Evolutionary conservation across 208 protist species (phyloP), one percentile per base, ranked within the genome.

Genomic region (Strigomonas culicis): DNA sequence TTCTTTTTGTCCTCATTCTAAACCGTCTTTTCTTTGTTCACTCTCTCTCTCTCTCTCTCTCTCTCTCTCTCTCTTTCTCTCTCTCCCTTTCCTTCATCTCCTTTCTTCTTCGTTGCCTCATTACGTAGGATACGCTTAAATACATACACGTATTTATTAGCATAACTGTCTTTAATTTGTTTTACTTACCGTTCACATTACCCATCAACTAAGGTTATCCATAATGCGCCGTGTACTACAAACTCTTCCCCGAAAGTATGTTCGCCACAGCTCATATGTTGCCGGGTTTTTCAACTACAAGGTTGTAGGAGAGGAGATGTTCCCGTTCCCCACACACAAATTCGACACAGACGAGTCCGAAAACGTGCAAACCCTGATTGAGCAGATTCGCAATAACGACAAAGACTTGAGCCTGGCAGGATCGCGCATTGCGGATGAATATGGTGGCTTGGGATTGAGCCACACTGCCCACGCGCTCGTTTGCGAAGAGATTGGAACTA

Each of bases 211-310:
- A 58, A 39, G 17, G 10, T 24, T 4, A 10, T 3, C n/a, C 4
- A 46, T 4, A 39, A 88, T 88, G 82, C 74, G 78, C 11, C 78
- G 78, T 28, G 3, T 83, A 39, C 34, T 80, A 41, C 56, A 66
- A 13, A 62, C 46, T 11, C 59, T 66, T 11, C 44, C 51, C 13
- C 28, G 46, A 57, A 59, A 59, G 36, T 76, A 73, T 34, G 63
- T 63, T 10, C 75, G 84, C 30, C 74, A 81, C 25, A 74, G 69
- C 17, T 94, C 88, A 51, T 94, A 84, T 75, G 80, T 72, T 6
- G 85, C 79, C 19, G 88, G 88, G n/a, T 63, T 95, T 47, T 95
- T 95, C 70, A 84, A 89, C 58, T 90, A 83, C 55, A 92, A 92
- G 46, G 73, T 92, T 34, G 71, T 79, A 30, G 58, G 77, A 15